Conservation (phyloP, 768 basidiomycete genomes). For the Neoboletus subvelutipes region DNA sequence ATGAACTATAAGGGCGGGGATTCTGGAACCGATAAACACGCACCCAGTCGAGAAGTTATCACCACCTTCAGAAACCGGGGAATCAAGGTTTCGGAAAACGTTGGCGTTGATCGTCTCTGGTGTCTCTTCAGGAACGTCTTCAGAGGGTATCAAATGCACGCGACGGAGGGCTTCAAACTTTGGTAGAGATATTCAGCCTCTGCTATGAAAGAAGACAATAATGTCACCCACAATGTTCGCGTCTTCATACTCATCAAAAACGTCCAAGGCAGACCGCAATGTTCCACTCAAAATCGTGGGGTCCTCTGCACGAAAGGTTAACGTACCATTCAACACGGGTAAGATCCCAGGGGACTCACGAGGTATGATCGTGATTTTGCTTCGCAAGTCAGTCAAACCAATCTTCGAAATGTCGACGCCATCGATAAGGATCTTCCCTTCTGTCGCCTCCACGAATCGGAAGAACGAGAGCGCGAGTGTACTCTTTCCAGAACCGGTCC, state of each 20-base stretch:
- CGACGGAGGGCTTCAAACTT: slow-evolving; percentile 84
- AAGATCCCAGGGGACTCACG: slow-evolving; percentile 42
- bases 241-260: slow-evolving; percentile 85
- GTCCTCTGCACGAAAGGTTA: slow-evolving; percentile 57
- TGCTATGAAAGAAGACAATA: neutral
- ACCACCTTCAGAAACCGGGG: slow-evolving; percentile 75
- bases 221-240: slow-evolving; percentile 63
- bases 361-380: slow-evolving; percentile 72
- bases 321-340: neutral
- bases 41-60: slow-evolving; percentile 90
- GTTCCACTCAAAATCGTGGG: slow-evolving; percentile 86
- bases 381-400: slow-evolving; percentile 80
- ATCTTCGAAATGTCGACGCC: slow-evolving; percentile 76
- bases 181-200: neutral
- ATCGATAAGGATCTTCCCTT: slow-evolving; percentile 74
- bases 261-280: slow-evolving; percentile 76
- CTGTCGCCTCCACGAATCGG: slow-evolving; percentile 84
- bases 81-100: slow-evolving; percentile 75
- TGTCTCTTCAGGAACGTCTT: slow-evolving; percentile 41
- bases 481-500: slow-evolving; percentile 75
- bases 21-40: slow-evolving; percentile 14
- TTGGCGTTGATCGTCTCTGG: slow-evolving; percentile 60
- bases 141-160: slow-evolving; percentile 73
- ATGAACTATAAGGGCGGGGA: neutral
- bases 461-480: slow-evolving; percentile 84